A percentile compares a stretch with the other conserved stretches of the same genome.
These are phyloP conservation scores for Trichoderma simmonsii DNA, from an alignment of 2,329 filamentous ascomycete species.

Conservation along the genomic window DNA sequence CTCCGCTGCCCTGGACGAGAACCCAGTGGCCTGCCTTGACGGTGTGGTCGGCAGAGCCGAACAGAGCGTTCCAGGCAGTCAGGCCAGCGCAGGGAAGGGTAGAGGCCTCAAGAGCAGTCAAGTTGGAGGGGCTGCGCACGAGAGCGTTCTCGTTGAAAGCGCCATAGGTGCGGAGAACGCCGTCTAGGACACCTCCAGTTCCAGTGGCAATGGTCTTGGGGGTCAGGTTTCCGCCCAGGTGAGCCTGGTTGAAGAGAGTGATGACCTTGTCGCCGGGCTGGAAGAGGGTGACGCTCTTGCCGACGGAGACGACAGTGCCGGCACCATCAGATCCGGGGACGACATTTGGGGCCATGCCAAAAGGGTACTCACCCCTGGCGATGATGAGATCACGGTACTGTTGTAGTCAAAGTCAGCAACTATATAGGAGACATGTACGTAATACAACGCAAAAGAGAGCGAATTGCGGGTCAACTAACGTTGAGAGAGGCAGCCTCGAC, in stretches of 20 bases:
- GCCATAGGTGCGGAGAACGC: slow-evolving; percentile 64
- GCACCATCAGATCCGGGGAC: slow-evolving; percentile 53
- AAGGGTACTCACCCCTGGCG: slow-evolving; percentile 46
- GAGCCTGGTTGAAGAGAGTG: slow-evolving; percentile 60
- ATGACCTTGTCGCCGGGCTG: slow-evolving; percentile 52
- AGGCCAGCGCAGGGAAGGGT: slow-evolving; percentile 60
- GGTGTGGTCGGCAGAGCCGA: slow-evolving; percentile 46
- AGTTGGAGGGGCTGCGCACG: slow-evolving; percentile 57
- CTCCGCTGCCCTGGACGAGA: slow-evolving; percentile 68
- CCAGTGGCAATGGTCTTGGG: slow-evolving; percentile 45
- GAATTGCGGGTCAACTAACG: slow-evolving; percentile 25
- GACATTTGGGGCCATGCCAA: slow-evolving; percentile 41
- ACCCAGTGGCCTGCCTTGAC: slow-evolving; percentile 56
- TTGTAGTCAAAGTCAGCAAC: not conserved
- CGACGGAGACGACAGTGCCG: slow-evolving; percentile 51
- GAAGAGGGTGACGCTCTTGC: slow-evolving; percentile 47
- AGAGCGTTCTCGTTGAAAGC: slow-evolving; percentile 67
- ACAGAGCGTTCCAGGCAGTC: slow-evolving; percentile 65
- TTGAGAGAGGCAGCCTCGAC: slow-evolving; percentile 52
- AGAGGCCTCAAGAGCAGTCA: slow-evolving; percentile 51
- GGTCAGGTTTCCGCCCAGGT: slow-evolving; percentile 45
- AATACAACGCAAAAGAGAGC: not conserved
- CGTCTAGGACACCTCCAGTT: slow-evolving; percentile 66
- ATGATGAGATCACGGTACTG: slow-evolving; percentile 53
- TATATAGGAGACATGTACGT: not conserved